Evolutionary conservation across 208 protist species (phyloP).

Genomic region (Tritrichomonas foetus): DNA sequence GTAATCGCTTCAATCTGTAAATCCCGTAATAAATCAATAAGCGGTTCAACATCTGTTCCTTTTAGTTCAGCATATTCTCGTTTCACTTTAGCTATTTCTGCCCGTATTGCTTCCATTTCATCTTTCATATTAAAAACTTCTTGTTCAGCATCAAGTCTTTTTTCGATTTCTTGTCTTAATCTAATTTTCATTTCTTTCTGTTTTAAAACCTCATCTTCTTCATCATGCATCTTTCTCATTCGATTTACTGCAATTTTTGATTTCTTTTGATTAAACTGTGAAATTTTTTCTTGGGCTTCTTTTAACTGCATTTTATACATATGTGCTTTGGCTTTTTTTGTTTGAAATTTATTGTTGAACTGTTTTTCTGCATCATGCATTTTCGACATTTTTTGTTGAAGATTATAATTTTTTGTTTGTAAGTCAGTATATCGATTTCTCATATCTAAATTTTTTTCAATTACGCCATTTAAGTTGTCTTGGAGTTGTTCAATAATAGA

Average conservation of each 20-base stretch:
- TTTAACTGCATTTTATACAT: not conserved
- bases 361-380: not conserved
- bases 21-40: not conserved
- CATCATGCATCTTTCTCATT: not conserved
- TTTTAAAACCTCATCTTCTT: not conserved
- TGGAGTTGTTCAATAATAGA: not conserved
- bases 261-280: not conserved
- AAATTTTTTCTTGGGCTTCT: not conserved
- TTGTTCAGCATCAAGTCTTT: slow-evolving; percentile 10
- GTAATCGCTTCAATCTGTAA: slow-evolving; percentile 5
- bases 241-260: not conserved
- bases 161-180: not conserved
- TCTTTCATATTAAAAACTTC: not conserved
- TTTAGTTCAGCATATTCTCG: not conserved
- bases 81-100: not conserved
- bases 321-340: not conserved
- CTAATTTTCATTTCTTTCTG: not conserved
- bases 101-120: not conserved
- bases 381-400: not conserved
- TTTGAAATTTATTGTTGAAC: not conserved
- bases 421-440: too few species aligned
- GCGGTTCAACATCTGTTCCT: not conserved
- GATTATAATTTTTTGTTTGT: not conserved
- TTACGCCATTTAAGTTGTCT: not conserved
- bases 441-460: not conserved